These are phyloP conservation scores for Kwoniella bestiolae DNA, from an alignment of 768 basidiomycete genomes.

Conservation along the genomic window DNA sequence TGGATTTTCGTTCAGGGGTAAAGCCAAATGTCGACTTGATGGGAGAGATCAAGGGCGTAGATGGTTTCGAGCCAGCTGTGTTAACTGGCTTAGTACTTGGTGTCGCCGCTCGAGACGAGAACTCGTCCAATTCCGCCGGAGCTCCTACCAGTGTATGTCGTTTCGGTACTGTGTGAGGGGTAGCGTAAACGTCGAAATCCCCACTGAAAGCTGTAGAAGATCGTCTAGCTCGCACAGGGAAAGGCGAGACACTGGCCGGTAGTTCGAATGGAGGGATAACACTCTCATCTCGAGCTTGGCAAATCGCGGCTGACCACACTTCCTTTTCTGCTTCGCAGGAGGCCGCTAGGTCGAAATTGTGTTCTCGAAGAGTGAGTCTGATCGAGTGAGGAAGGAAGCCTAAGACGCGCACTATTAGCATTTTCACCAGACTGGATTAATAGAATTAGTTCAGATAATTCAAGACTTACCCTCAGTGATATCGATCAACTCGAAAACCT, in stretches of 20 bases:
- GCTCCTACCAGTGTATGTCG: constrained; percentile 34
- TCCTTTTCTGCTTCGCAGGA: constrained; percentile 82
- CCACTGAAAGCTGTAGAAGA: constrained; percentile 34
- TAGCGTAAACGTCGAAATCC: constrained; percentile 7
- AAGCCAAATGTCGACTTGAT: constrained; percentile 29
- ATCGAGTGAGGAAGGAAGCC: constrained; percentile 82
- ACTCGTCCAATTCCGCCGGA: constrained; percentile 18
- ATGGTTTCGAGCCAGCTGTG: constrained; percentile 13
- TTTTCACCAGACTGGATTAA: too few relatives aligned
- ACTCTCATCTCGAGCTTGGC: constrained; percentile 61
- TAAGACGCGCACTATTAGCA: constrained; percentile 49
- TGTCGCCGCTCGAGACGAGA: not conserved
- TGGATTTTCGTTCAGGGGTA: constrained; percentile 22
- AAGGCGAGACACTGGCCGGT: constrained; percentile 50
- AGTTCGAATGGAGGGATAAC: constrained; percentile 62
- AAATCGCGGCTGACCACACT: constrained; percentile 77
- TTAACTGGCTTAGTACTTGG: not conserved
- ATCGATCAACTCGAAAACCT: constrained; percentile 72
- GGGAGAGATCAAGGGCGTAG: constrained; percentile 36
- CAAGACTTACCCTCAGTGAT: constrained; percentile 74
- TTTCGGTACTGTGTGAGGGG: constrained; percentile 19
- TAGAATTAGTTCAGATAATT: too few relatives aligned
- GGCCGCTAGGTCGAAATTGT: constrained; percentile 83
- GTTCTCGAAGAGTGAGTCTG: constrained; percentile 69
- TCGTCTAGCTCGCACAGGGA: constrained; percentile 42